Evolutionary conservation across 108 stramenopile genomes (phyloP), one percentile per base, ranked within the genome.

Genomic region (Nitzschia sp.): DNA sequence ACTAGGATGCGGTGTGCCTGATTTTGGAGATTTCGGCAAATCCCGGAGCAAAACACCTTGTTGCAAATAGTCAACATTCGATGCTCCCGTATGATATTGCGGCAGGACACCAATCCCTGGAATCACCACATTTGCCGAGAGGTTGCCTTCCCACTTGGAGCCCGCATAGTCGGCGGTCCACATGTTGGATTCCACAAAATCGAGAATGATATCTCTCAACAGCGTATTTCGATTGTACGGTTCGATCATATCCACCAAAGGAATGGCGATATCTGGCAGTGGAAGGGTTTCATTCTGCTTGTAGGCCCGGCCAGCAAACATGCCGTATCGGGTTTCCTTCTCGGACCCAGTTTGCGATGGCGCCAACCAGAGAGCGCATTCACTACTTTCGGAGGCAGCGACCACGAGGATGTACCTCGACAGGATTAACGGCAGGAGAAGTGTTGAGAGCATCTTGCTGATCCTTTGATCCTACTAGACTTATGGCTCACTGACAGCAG

Each of bases 231-330:
- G 31, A 46, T 75, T 63, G 36, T 36, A 63, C 19, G 56, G 26
- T 17, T 23, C 68, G 5, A 62, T 27, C 29, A 69, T 73, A 55
- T 85, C 84, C 21, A 80, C 38, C 6, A 80, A 28, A 21, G 84
- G 84, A 60, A 85, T 85, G 15, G 72, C 84, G 26, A 85, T 15
- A 32, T 85, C 84, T 4, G 70, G 27, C 33, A 69, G 13, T 3
- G 79, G 76, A 35, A 85, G 41, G 0, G 53, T 85, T 0, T 60
- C 62, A 62, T 85, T 70, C 29, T 55, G 31, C 6, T 19, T 33
- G 53, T 66, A 78, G 47, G 50, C 52, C 15, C 58, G 53, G 8
- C 84, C 79, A 19, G 79, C 80, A 72, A 52, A 85, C 2, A 85
- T 19, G 5, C 84, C 79, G 38, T 63, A 80, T 62, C 77, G 67